Conservation (phyloP, 1,284 basidiomycete genomes). For the Xerocomus nothofagi region DNA sequence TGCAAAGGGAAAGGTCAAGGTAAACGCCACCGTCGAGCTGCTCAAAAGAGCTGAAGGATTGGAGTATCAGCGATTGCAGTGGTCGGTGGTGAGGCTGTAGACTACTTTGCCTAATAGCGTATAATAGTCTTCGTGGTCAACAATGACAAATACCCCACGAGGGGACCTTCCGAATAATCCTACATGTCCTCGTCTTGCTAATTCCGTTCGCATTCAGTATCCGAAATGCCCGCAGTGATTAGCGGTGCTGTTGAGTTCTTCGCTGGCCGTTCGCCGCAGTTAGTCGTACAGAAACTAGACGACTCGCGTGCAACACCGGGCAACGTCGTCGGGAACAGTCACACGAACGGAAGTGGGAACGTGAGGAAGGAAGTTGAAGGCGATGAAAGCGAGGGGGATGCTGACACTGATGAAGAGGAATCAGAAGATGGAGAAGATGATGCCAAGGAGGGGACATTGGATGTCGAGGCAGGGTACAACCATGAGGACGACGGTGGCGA, state of each 20-base stretch:
- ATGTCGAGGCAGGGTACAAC: not conserved
- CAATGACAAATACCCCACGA: slow-evolving; percentile 16
- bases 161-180: not conserved
- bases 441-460: slow-evolving; percentile 1
- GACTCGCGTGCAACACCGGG: not conserved
- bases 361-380: slow-evolving; percentile 1
- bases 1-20: slow-evolving; percentile 29
- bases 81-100: slow-evolving; percentile 30
- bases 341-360: slow-evolving; percentile 22
- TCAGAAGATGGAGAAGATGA: slow-evolving; percentile 9
- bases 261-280: not conserved
- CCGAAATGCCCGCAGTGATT: slow-evolving; percentile 14
- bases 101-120: too few species aligned
- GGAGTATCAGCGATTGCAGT: slow-evolving; percentile 6
- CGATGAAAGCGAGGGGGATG: slow-evolving; percentile 1
- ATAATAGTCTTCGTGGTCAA: slow-evolving; percentile 12
- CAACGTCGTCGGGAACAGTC: slow-evolving; percentile 1
- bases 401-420: slow-evolving; percentile 5
- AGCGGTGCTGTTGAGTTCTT: not conserved
- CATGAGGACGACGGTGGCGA: slow-evolving; percentile 25
- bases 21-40: slow-evolving; percentile 7
- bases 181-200: slow-evolving; percentile 15
- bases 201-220: not conserved
- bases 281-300: slow-evolving; percentile 5
- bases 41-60: not conserved